phyloP scores from a whole-genome alignment of 1,139 yeast species.

The Protomyces lactucae-debilis region DNA sequence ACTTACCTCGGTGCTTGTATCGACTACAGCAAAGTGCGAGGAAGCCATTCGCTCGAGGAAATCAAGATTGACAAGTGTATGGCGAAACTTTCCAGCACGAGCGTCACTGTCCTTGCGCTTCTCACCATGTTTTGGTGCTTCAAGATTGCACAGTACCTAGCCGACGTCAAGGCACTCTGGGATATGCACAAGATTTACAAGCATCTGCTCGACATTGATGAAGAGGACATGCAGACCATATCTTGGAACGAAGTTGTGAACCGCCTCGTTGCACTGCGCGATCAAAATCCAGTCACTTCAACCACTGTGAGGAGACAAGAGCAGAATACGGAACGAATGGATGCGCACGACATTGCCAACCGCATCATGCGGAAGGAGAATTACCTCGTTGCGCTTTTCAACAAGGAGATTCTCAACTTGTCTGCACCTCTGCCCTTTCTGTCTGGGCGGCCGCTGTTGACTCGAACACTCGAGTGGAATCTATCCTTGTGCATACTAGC shows the following conservation, averaged over 20 bases:
- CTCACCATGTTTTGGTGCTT: slow-evolving; percentile 53
- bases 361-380: slow-evolving; percentile 93
- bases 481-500: slow-evolving; percentile 81
- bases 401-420: slow-evolving; percentile 67
- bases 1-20: slow-evolving; percentile 81
- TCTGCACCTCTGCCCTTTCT: slow-evolving; percentile 51
- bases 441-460: slow-evolving; percentile 45
- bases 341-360: slow-evolving; percentile 92
- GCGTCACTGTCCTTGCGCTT: slow-evolving; percentile 59
- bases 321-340: slow-evolving; percentile 64
- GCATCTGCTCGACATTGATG: slow-evolving; percentile 44
- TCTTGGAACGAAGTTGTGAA: slow-evolving; percentile 90
- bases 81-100: slow-evolving; percentile 37
- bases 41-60: slow-evolving; percentile 44
- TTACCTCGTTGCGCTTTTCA: slow-evolving; percentile 81
- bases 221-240: slow-evolving; percentile 83
- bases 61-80: slow-evolving; percentile 62
- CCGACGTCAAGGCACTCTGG: slow-evolving; percentile 48
- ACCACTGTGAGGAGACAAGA: slow-evolving; percentile 42
- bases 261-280: slow-evolving; percentile 65
- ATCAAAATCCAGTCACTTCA: slow-evolving; percentile 70
- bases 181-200: slow-evolving; percentile 64
- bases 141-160: slow-evolving; percentile 56
- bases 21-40: slow-evolving; percentile 52
- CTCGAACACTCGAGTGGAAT: slow-evolving; percentile 92